Evolutionary conservation across 805 yeast genomes (phyloP), one percentile per base, ranked within the genome.

Genomic region (Myxozyma neotropica): DNA sequence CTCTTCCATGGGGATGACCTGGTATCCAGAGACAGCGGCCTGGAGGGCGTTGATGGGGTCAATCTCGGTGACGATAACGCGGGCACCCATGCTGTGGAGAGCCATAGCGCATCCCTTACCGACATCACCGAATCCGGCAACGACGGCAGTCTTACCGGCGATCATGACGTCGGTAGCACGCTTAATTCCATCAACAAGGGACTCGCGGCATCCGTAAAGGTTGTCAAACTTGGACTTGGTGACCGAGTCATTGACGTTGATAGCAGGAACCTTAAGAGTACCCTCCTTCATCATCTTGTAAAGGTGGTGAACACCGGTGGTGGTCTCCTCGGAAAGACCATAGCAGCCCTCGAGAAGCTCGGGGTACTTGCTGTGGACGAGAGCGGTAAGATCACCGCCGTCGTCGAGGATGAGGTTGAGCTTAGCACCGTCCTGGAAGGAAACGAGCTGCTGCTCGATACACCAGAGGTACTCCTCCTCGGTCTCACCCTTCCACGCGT

Each of bases 51-150:
- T 93, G 82, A 93, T 93, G 75, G 99, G 99, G 80, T 93, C 99
- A 73, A 93, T 82, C 83, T 93, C 99, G 70, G 98, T 88, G 74
- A 93, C 91, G 69, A 94, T 84, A 72, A 93, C 99, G 80, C 97
- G 89, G 69, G 99, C 97, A 83, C 99, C 99, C 97, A 93, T 92
- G 76, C 95, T 92, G 81, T 89, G 87, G 74, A 94, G 85, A 69
- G 99, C 96, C 89, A 91, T 88, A 77, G 97, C 97, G 85, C 99
- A 93, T 79, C 99, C 99, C 83, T 93, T 93, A 83, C 99, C 99
- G 75, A 93, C 99, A 77, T 93, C 99, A 85, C 99, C 99, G 83
- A 86, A 93, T 81, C 99, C 99, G 65, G 97, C 97, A 72, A 93
- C 98, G 72, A 93, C 95, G 65, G 98, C 96, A 75, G 89, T 94